Base-by-base conservation (phyloP, 2,329 filamentous ascomycete genomes). In the Torrubiella hemipterigena region DNA sequence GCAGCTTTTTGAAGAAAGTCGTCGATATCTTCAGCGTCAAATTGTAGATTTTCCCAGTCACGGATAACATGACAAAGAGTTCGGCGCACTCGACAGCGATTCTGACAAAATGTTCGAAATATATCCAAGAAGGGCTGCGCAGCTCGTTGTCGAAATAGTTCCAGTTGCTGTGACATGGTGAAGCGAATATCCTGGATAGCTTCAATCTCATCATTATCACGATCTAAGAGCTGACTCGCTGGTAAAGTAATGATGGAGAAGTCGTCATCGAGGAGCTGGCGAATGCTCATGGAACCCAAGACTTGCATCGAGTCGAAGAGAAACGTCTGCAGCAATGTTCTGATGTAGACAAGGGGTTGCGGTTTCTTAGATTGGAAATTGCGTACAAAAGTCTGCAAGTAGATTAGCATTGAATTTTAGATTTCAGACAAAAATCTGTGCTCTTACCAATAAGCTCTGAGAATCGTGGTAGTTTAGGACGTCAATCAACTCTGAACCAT, bases 71-170 rank as follows among this genome's bases (percentile, higher is more conserved):
- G 89, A 38, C 78, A 86, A 7, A 98, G 67, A n/a, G 80, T 86
- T 21, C 91, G 74, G n/a, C 91, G 75, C 25, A 93, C 75, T 3
- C 91, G 79, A 49, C 85, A 93, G 31, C 86, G 69, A 48, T 96
- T 98, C 50, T 96, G 83, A 45, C 86, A 93, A 13, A 91, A 66
- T 7, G 82, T 80, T 29, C 86, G 75, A 45, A 91, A 78, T 12
- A 93, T 69, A 42, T 95, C 87, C 13, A 94, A 61, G 47, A 86
- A 95, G 0, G 80, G 76, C 52, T 84, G 63, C 5, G 67, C 73
- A 2, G 72, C 68, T 17, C 69, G 59, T 38, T 70, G 61, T 10
- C 75, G 66, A 44, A 80, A 79, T 2, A 63, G 47, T 42, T 94
- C 81, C 67, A 94, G 84, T 31, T 77, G 65, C 31, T 73, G 65